Conservation (phyloP, 2,329 filamentous ascomycete genomes). For the Arthrobotrys sphaeroides region DNA sequence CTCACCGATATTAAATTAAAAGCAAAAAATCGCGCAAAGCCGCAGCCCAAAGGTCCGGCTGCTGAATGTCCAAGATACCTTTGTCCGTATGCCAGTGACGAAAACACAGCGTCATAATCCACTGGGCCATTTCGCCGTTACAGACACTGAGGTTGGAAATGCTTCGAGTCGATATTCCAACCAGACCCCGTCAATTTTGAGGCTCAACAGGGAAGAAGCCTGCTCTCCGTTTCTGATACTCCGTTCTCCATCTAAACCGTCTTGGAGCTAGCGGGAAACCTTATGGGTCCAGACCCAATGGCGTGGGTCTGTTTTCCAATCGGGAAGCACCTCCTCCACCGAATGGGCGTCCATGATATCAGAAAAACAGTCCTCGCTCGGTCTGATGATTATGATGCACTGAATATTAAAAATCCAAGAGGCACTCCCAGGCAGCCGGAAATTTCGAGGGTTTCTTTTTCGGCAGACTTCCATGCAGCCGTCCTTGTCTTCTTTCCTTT, state of each 20-base stretch:
- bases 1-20: conserved; percentile 20
- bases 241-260: conserved; percentile 21
- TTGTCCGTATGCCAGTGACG: neutral
- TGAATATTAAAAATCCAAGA: conserved; percentile 13
- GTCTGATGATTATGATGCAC: conserved; percentile 34
- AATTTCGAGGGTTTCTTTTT: conserved; percentile 12
- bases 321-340: conserved; percentile 17
- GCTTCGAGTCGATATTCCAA: conserved; percentile 6
- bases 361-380: conserved; percentile 16
- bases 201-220: conserved; percentile 47
- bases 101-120: conserved; percentile 13
- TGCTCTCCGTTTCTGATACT: conserved; percentile 34
- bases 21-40: conserved; percentile 39
- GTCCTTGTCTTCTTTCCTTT: conserved; percentile 1
- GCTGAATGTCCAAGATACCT: neutral
- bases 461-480: neutral
- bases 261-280: conserved; percentile 47
- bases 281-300: conserved; percentile 46
- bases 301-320: conserved; percentile 51
- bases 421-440: neutral
- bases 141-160: conserved; percentile 7
- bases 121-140: neutral
- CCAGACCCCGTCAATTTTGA: conserved; percentile 36
- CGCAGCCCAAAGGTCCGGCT: neutral
- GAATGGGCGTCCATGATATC: conserved; percentile 16